Evolutionary conservation across 78 protist species (phyloP), one percentile per base, ranked within the genome.

Genomic region (Speleostelium caveatum): DNA sequence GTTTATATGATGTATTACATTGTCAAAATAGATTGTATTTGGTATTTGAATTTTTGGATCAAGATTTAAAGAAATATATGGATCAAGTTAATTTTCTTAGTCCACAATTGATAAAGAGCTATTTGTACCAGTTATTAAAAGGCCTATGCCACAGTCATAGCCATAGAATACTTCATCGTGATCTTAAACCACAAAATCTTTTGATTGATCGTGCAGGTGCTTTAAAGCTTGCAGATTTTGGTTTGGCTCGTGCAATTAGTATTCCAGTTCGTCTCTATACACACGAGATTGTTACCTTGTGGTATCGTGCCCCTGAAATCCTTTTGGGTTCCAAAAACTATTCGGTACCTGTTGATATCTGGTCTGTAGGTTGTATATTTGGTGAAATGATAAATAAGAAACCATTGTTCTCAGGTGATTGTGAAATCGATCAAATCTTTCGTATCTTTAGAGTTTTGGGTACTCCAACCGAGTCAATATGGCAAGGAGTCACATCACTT

Each of bases 291-390:
- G 92, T 98, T 21, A 98, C 99, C 0, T 89, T 99, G 3, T 98
- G 99, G 99, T 98, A 98, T 93, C 93, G 99, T 4, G 97, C 99
- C 0, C 99, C 99, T 1, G 99, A 99, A 26, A 95, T 99, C 28
- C 95, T 99, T 19, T 78, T 99, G 35, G 99, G 99, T 2, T 72
- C 96, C 17, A 92, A 76, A 75, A 59, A 93, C 79, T 99, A 99
- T 95, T 77, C 97, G 24, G 93, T 97, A 1, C 96, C 99, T 19
- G 98, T 99, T 14, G 99, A 99, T 92, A 73, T 98, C 30, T 99
- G 99, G 99, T 71, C 96, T 6, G 93, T 96, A 7, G 99, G 99
- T 24, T 97, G 99, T 94, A 98, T 99, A 63, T 94, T 99, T 30
- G 99, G 99, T 19, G 99, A 99, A 94, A 74, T 99, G 98, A 66